Evolutionary conservation across 2,329 filamentous ascomycete genomes (phyloP), one percentile per base, ranked within the genome.

Genomic region (Talaromyces sp.): DNA sequence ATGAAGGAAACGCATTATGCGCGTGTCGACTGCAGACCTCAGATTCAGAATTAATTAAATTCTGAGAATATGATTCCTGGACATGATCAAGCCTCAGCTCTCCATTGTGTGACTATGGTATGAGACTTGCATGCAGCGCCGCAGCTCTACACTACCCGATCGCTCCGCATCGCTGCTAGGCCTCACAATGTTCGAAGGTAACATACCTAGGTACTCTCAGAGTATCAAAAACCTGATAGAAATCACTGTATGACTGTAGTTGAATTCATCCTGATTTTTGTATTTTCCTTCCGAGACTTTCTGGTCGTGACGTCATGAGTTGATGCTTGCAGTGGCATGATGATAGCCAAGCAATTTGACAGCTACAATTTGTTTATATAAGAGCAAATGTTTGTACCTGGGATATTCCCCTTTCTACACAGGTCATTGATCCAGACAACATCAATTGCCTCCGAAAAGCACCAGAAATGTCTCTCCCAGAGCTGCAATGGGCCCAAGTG

Each of bases 401-500:
- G 2, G 22, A 22, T 7, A 31, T 11, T 37, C 5, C 13, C 35
- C 1, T 1, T 3, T 37, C 35, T 37, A 13, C 10, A 13, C 35
- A 13, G 10, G 6, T 27, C 16, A 27, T 11, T 27, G 3, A 24
- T 31, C 13, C 14, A 47, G 14, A 31, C 24, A 31, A 31, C 14
- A 52, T 11, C 14, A 52, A 33, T 33, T n/a, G 5, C 9, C 6
- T 50, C 6, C 6, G 3, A 22, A 11, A n/a, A 22, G 1, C 33
- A n/a, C 1, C 47, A 63, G 69, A n/a, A 31, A 72, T 72, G 70
- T 73, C 82, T 63, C 86, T 97, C 74, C 94, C 94, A 66, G 86
- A 84, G 60, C 88, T 88, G 79, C 94, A 98, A 83, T 96, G 90
- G 92, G 94, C 94, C 60, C 91, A 95, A 80, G 91, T 98, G 71